phyloP scores from a whole-genome alignment of 257 asterid species.

The Lantana camara region DNA sequence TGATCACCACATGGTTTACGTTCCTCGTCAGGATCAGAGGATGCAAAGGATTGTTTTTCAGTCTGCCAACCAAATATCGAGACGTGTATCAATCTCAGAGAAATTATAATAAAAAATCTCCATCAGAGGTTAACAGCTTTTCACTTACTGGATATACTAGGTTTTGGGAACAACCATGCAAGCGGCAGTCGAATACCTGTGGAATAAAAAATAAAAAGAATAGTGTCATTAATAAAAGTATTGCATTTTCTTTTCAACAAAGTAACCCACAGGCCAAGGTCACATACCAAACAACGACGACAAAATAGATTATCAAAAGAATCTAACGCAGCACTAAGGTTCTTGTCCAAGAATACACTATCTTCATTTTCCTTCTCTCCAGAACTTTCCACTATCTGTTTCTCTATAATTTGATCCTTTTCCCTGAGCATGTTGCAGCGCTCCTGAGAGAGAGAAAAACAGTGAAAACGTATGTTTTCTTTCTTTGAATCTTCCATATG shows the following conservation, averaged over 20 bases:
- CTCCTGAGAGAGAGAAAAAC: conserved; percentile 54
- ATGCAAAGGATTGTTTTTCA: conserved; percentile 59
- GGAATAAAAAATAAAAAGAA: conserved; percentile 24
- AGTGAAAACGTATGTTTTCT: conserved; percentile 14
- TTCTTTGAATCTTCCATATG: conserved; percentile 3
- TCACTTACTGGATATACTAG: conserved; percentile 66
- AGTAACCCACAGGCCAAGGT: conserved; percentile 19
- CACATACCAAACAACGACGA: conserved; percentile 95
- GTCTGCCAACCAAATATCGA: conserved; percentile 50
- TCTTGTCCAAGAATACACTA: conserved; percentile 51
- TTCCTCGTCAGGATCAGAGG: conserved; percentile 65
- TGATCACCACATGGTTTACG: conserved; percentile 80
- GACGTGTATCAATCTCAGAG: conserved; percentile 26
- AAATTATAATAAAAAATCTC: conserved; percentile 13
- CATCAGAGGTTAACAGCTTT: conserved; percentile 17
- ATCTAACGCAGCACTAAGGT: conserved; percentile 82
- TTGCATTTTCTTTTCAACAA: background rate
- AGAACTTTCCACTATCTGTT: conserved; percentile 35
- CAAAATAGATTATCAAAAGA: conserved; percentile 93
- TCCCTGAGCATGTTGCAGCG: conserved; percentile 74
- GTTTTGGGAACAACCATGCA: conserved; percentile 90
- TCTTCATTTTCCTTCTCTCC: conserved; percentile 45
- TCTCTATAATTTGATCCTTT: conserved; percentile 42
- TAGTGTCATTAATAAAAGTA: conserved; percentile 12
- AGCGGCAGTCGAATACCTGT: conserved; percentile 91